phyloP scores from a whole-genome alignment of 441 rosid genomes.

The Euphorbia corollata region DNA sequence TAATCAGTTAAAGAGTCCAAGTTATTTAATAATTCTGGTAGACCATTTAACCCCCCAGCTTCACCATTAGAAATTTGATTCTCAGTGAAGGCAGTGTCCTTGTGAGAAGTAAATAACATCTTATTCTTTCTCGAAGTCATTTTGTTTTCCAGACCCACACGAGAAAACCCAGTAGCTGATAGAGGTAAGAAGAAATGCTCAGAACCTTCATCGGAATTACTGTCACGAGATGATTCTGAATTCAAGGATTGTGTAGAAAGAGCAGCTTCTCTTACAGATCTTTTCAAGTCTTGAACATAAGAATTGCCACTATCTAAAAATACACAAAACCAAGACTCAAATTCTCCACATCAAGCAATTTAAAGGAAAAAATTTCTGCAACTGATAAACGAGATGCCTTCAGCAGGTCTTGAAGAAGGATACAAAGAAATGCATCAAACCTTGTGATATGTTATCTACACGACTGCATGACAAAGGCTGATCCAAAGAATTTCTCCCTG shows the following conservation, averaged over 20 bases:
- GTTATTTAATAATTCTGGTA: slow-evolving; percentile 52
- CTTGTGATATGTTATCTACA: slow-evolving; percentile 51
- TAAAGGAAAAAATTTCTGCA: slow-evolving; percentile 1
- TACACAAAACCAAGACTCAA: slow-evolving; percentile 22
- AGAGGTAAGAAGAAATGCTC: slow-evolving; percentile 88
- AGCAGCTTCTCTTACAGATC: slow-evolving; percentile 93
- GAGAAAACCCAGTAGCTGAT: slow-evolving; percentile 52
- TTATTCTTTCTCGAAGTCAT: slow-evolving; percentile 42
- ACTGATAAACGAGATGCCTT: slow-evolving; percentile 13
- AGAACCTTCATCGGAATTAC: slow-evolving; percentile 69
- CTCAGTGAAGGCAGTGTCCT: slow-evolving; percentile 40
- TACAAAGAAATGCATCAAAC: slow-evolving; percentile 41
- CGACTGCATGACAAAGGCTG: slow-evolving; percentile 46
- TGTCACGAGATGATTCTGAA: slow-evolving; percentile 64
- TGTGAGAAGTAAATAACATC: slow-evolving; percentile 43
- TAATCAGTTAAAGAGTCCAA: slow-evolving; percentile 62
- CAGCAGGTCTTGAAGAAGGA: not conserved
- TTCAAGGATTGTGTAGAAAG: slow-evolving; percentile 51
- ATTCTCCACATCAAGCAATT: slow-evolving; percentile 16
- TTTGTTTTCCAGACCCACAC: slow-evolving; percentile 44
- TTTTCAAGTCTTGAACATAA: slow-evolving; percentile 71
- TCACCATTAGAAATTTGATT: slow-evolving; percentile 37
- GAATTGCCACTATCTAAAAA: slow-evolving; percentile 58
- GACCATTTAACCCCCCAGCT: slow-evolving; percentile 43
- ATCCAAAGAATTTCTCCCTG: slow-evolving; percentile 53